Conservation (phyloP, 1,139 yeast species). For the Wickerhamiella pararugosa region DNA sequence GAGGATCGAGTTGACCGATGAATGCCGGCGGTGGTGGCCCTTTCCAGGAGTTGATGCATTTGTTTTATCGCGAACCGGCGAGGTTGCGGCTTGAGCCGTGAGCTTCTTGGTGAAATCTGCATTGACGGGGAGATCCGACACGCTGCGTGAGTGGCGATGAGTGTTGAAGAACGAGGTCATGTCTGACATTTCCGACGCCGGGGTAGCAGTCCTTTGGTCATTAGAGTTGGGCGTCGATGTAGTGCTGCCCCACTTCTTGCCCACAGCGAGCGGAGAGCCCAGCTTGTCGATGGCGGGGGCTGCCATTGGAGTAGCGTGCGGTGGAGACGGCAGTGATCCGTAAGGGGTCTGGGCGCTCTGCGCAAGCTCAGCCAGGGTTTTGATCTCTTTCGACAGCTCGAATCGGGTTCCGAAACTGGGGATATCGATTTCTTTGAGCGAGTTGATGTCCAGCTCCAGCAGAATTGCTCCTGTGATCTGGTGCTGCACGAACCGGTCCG, state of each 20-base stretch:
- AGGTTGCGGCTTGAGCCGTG: too few species aligned
- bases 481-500: slow-evolving; percentile 71
- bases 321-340: too few species aligned
- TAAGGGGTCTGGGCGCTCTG: too few species aligned
- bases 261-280: too few species aligned
- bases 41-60: neutral
- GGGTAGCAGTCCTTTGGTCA: neutral
- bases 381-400: slow-evolving; percentile 81
- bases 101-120: neutral
- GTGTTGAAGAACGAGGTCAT: neutral
- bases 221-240: too few species aligned
- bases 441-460: slow-evolving; percentile 70
- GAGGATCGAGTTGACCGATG: slow-evolving; percentile 5
- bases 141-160: slow-evolving; percentile 1
- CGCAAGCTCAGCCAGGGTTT: slow-evolving; percentile 30
- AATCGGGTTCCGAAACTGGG: slow-evolving; percentile 89
- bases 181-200: neutral
- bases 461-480: slow-evolving; percentile 78
- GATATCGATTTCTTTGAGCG: slow-evolving; percentile 81
- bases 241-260: too few species aligned
- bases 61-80: too few species aligned
- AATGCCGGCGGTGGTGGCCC: slow-evolving; percentile 9
- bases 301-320: too few species aligned
- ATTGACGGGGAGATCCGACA: slow-evolving; percentile 1
- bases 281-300: too few species aligned